A percentile compares a stretch with the other conserved stretches of the same genome.
phyloP scores from a whole-genome alignment of 306 rosid genomes.

The Dryas alaskensis region DNA sequence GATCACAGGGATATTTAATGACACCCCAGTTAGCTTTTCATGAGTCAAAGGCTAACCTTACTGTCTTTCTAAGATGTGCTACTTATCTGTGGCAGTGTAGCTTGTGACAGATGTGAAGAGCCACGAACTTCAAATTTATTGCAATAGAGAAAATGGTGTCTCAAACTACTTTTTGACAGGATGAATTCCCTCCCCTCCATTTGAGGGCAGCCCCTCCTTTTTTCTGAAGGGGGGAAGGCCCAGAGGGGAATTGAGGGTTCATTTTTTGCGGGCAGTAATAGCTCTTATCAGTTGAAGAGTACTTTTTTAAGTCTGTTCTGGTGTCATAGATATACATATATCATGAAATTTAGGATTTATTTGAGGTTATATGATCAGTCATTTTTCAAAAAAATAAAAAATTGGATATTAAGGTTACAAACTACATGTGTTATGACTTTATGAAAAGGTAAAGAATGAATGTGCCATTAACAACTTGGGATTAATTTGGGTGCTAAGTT shows the following conservation, averaged over 20 bases:
- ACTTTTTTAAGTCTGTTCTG: constrained; percentile 14
- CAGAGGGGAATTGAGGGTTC: not conserved
- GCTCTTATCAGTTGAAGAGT: not conserved
- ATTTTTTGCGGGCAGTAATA: not conserved
- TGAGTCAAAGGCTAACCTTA: not conserved
- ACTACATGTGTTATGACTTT: not conserved
- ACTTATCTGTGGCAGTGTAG: not conserved
- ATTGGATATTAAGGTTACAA: no score
- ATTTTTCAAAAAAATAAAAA: no score
- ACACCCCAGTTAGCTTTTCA: constrained; percentile 4
- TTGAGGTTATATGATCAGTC: no score
- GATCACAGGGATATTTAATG: constrained; percentile 38
- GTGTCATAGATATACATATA: constrained; percentile 1
- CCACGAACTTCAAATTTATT: constrained; percentile 21
- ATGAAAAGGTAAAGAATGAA: not conserved
- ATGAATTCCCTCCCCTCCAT: not conserved
- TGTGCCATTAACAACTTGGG: not conserved
- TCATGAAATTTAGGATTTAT: not conserved
- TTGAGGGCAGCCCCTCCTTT: not conserved
- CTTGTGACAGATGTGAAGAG: not conserved
- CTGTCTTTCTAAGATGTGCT: not conserved
- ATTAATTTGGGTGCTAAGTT: not conserved
- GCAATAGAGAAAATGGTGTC: not conserved
- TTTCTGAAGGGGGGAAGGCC: not conserved
- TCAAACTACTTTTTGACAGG: not conserved